A percentile compares a stretch with the other conserved stretches of the same genome.
phyloP scores from a whole-genome alignment of 2,329 filamentous ascomycete genomes.

The Claviceps paspali region DNA sequence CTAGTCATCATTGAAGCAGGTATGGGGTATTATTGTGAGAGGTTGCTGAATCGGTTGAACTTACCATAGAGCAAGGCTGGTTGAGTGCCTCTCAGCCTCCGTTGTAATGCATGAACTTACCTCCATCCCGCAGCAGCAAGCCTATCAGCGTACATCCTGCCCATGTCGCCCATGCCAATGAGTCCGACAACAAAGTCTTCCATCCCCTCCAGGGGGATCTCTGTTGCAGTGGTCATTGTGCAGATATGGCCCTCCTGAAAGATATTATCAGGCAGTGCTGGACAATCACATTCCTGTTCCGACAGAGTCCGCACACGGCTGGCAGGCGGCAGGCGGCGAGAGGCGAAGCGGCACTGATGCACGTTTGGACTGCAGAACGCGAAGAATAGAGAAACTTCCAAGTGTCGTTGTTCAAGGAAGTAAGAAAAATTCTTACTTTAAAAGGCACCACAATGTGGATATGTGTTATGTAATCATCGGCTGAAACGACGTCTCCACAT shows the following conservation, averaged over 20 bases:
- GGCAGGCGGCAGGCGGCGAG: neutral
- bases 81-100: neutral
- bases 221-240: slow-evolving; percentile 15
- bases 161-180: slow-evolving; percentile 99
- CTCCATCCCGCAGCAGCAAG: slow-evolving; percentile 91
- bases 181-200: slow-evolving; percentile 71
- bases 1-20: slow-evolving; percentile 80
- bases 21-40: neutral
- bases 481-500: neutral
- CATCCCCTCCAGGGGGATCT: slow-evolving; percentile 30
- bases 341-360: neutral
- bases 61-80: neutral
- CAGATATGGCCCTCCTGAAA: slow-evolving; percentile 11
- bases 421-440: neutral
- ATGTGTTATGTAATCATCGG: slow-evolving; percentile 2
- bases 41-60: neutral
- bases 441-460: neutral
- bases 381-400: accelerated
- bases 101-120: slow-evolving; percentile 31
- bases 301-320: neutral
- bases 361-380: neutral
- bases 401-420: no score
- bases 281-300: slow-evolving; percentile 13
- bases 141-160: slow-evolving; percentile 88
- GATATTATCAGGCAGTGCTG: slow-evolving; percentile 11